Percentiles rank a stretch among this genome's conserved stretches.
Conservation (phyloP, 1,284 basidiomycete genomes). For the Nidula niveotomentosa region DNA sequence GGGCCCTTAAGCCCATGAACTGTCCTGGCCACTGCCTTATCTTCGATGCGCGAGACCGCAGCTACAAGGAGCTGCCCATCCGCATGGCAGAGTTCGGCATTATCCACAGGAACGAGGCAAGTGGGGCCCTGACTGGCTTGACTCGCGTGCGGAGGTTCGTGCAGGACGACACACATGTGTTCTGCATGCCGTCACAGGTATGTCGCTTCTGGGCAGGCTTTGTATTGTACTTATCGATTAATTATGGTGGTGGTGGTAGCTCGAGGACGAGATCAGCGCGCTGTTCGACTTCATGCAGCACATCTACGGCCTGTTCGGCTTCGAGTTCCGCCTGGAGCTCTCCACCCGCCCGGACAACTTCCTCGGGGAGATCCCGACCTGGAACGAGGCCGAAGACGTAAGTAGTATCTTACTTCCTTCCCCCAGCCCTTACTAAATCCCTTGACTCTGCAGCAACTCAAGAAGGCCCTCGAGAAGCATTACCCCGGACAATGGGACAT, state of each 20-base stretch:
- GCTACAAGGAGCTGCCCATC: constrained; percentile 95
- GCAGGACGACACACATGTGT: constrained; percentile 97
- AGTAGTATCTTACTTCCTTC: constrained; percentile 1
- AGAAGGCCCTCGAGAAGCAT: constrained; percentile 81
- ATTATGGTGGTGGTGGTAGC: constrained; percentile 40
- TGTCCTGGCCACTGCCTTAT: constrained; percentile 98
- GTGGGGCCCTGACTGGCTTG: constrained; percentile 91
- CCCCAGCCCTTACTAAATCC: constrained; percentile 7
- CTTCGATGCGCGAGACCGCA: constrained; percentile 93
- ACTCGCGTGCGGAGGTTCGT: constrained; percentile 95
- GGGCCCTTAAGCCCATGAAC: constrained; percentile 98
- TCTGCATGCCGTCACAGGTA: constrained; percentile 94
- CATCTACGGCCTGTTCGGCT: constrained; percentile 96
- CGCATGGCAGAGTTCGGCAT: constrained; percentile 99
- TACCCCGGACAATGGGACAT: constrained; percentile 93
- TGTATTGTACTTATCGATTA: constrained; percentile 7
- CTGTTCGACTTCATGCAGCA: constrained; percentile 96
- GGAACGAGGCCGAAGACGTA: constrained; percentile 87
- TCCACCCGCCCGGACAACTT: constrained; percentile 97
- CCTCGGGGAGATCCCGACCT: constrained; percentile 88
- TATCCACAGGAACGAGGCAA: constrained; percentile 96
- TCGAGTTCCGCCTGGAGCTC: constrained; percentile 94
- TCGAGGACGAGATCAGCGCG: constrained; percentile 84
- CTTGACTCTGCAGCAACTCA: constrained; percentile 66
- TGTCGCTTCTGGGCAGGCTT: neutral